A percentile compares a stretch with the other conserved stretches of the same genome.
phyloP scores from a whole-genome alignment of 345 rosid species.

The Eucalyptus polyanthemos region DNA sequence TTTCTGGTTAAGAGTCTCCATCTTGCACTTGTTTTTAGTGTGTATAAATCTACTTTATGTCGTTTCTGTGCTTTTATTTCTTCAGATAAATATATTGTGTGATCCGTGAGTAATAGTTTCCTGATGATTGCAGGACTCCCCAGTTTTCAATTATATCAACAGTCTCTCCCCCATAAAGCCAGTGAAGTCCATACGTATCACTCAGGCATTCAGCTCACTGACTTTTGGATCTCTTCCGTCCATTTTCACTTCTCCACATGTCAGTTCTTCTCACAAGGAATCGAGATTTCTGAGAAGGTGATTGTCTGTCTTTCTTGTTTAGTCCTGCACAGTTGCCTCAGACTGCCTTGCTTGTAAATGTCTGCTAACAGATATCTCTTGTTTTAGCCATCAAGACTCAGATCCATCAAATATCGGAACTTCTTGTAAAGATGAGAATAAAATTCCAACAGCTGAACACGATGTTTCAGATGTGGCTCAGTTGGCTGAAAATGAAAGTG shows the following conservation, averaged over 20 bases:
- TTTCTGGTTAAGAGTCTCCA: background rate
- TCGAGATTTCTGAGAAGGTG: constrained; percentile 76
- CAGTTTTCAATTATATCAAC: constrained; percentile 76
- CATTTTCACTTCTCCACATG: constrained; percentile 88
- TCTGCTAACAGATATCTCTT: background rate
- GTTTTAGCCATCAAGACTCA: constrained; percentile 30
- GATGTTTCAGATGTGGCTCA: constrained; percentile 4
- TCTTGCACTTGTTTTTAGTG: background rate
- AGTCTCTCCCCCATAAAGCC: constrained; percentile 92
- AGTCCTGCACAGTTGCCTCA: background rate
- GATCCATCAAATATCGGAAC: constrained; percentile 28
- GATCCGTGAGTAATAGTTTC: background rate
- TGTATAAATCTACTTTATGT: background rate
- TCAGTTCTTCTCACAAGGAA: constrained; percentile 52
- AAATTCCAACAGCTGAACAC: constrained; percentile 5
- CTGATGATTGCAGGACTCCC: constrained; percentile 62
- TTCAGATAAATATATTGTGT: background rate
- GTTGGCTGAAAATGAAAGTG: constrained; percentile 2
- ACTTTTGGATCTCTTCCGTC: constrained; percentile 69
- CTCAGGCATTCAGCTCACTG: constrained; percentile 64
- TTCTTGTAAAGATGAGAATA: constrained; percentile 16
- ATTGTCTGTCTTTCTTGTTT: background rate
- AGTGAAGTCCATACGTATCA: constrained; percentile 42
- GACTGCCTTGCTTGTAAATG: background rate
- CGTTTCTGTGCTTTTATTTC: background rate